phyloP scores from a whole-genome alignment of 306 rosid species.

The Lathyrus aphaca region DNA sequence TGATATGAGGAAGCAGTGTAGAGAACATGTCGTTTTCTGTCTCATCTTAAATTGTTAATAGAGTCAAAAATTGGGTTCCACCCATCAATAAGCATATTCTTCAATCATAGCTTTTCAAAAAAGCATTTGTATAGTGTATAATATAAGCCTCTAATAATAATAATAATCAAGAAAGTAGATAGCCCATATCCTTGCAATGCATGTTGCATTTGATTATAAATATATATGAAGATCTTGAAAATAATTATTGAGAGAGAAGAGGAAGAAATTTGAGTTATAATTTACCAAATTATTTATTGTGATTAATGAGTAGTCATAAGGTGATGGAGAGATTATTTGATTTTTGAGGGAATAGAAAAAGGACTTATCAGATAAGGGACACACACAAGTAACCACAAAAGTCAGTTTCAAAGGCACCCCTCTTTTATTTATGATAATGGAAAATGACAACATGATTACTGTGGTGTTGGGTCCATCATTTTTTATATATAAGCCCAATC shows the following conservation, averaged over 20 bases:
- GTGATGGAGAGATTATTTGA: constrained; percentile 6
- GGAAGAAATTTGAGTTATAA: neutral
- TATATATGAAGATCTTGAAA: constrained; percentile 3
- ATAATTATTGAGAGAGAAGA: constrained; percentile 3
- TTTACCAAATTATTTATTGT: neutral
- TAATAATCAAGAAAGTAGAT: neutral
- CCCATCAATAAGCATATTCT: constrained; percentile 22
- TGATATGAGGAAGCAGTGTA: neutral
- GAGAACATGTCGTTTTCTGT: constrained; percentile 13
- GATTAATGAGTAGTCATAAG: constrained; percentile 34
- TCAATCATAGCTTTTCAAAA: constrained; percentile 30
- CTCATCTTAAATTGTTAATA: constrained; percentile 26
- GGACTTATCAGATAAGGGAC: neutral
- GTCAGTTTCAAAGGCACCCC: constrained; percentile 17
- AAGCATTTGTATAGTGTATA: constrained; percentile 2
- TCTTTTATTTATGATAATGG: neutral
- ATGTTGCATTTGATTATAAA: neutral
- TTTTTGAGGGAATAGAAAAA: constrained; percentile 15
- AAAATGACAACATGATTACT: constrained; percentile 9
- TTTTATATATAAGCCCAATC: neutral
- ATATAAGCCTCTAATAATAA: neutral
- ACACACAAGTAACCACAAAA: constrained; percentile 2
- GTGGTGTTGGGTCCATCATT: neutral
- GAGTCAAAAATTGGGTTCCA: constrained; percentile 38
- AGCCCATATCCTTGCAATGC: neutral